Conservation (phyloP, 208 protist genomes). For the Leishmania martiniquensis region DNA sequence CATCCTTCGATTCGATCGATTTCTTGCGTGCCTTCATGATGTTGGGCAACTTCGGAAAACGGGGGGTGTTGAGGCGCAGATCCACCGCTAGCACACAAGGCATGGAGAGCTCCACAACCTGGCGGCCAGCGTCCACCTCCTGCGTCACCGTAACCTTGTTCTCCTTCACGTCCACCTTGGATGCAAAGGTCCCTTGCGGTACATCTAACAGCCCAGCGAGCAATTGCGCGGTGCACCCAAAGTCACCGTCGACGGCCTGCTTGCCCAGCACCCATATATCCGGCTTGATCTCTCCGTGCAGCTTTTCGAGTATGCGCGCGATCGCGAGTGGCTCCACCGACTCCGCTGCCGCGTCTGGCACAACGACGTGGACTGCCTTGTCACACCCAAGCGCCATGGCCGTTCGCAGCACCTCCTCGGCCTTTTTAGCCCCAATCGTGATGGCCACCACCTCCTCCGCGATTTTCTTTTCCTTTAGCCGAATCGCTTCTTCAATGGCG, state of each 20-base stretch:
- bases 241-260: constrained; percentile 97
- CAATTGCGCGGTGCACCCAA: constrained; percentile 94
- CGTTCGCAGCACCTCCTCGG: constrained; percentile 89
- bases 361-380: constrained; percentile 93
- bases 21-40: constrained; percentile 99
- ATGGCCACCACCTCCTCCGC: constrained; percentile 94
- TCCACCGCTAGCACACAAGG: constrained; percentile 91
- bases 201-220: constrained; percentile 93
- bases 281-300: constrained; percentile 88
- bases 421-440: constrained; percentile 92
- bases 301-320: constrained; percentile 92
- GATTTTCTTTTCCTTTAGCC: constrained; percentile 93
- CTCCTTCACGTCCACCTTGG: constrained; percentile 76
- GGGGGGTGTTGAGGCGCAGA: constrained; percentile 95
- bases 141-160: constrained; percentile 90
- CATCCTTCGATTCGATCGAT: constrained; percentile 83
- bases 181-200: constrained; percentile 96
- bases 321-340: constrained; percentile 91
- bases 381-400: constrained; percentile 97
- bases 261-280: constrained; percentile 95
- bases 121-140: constrained; percentile 96
- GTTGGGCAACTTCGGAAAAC: constrained; percentile 96
- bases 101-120: constrained; percentile 87
- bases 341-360: constrained; percentile 65
- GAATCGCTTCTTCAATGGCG: constrained; percentile 95